Conservation (phyloP, 2,329 filamentous ascomycete species). For the Alternaria hordeiaustralica region DNA sequence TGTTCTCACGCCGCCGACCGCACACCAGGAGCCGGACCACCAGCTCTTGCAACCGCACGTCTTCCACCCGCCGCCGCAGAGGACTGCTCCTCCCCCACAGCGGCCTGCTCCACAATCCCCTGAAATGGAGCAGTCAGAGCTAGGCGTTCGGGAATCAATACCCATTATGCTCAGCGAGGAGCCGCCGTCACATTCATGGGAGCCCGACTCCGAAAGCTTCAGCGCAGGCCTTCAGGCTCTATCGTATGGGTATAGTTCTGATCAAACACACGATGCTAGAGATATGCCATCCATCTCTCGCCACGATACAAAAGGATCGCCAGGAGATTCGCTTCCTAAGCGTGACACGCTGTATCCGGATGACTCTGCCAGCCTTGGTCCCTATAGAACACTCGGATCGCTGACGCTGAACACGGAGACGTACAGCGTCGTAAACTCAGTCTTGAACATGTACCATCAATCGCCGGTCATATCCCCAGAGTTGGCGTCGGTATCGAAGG, state of each 20-base stretch:
- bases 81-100: slow-evolving; percentile 15
- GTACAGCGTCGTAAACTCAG: slow-evolving; percentile 52
- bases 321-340: slow-evolving; percentile 40
- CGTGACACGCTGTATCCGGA: slow-evolving; percentile 46
- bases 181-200: slow-evolving; percentile 17
- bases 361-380: slow-evolving; percentile 48
- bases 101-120: slow-evolving; percentile 17
- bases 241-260: slow-evolving; percentile 20
- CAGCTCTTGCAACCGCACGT: slow-evolving; percentile 38
- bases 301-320: slow-evolving; percentile 44
- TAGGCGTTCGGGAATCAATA: slow-evolving; percentile 62
- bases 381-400: slow-evolving; percentile 35
- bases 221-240: slow-evolving; percentile 20
- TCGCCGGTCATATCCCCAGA: slow-evolving; percentile 47
- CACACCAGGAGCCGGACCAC: slow-evolving; percentile 22
- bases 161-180: slow-evolving; percentile 61
- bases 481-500: slow-evolving; percentile 48
- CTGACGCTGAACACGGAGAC: slow-evolving; percentile 50
- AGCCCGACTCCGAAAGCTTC: slow-evolving; percentile 10
- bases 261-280: slow-evolving; percentile 20
- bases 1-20: slow-evolving; percentile 48
- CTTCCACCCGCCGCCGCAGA: slow-evolving; percentile 29
- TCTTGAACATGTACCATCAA: slow-evolving; percentile 52
- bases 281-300: slow-evolving; percentile 19
- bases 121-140: slow-evolving; percentile 50